phyloP scores from a whole-genome alignment of 2,329 filamentous ascomycete species.

The Cordyceps farinosa region DNA sequence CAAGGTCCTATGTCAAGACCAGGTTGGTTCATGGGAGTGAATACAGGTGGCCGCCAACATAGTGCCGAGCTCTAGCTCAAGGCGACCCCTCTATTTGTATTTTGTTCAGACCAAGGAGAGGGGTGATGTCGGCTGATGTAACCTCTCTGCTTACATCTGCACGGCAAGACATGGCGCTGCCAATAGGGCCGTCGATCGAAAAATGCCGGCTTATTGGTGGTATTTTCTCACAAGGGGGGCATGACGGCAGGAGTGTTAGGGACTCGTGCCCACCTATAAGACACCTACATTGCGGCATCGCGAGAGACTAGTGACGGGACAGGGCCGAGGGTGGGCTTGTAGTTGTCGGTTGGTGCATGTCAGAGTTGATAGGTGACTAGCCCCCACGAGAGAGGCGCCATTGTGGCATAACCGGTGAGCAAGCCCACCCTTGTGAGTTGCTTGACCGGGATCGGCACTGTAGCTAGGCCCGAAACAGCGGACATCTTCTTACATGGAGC shows the following conservation, averaged over 20 bases:
- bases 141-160: conserved; percentile 4
- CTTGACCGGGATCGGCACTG: neutral
- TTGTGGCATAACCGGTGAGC: too few relatives aligned
- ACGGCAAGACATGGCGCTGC: neutral
- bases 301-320: neutral
- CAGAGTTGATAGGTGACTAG: too few relatives aligned
- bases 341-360: too few relatives aligned
- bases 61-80: neutral
- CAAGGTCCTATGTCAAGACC: too few relatives aligned
- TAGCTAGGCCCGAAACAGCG: neutral
- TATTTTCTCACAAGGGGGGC: neutral
- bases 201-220: neutral
- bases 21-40: neutral
- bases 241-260: neutral
- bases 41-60: neutral
- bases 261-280: neutral
- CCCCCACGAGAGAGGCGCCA: too few relatives aligned
- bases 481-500: neutral
- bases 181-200: neutral
- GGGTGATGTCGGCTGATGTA: neutral
- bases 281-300: neutral
- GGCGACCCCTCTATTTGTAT: neutral
- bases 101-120: neutral
- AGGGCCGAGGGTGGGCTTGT: too few relatives aligned
- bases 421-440: neutral